Evolutionary conservation across 352 stramenopile species (phyloP), one percentile per base, ranked within the genome.

Genomic region (Phytopythium kandeliae): DNA sequence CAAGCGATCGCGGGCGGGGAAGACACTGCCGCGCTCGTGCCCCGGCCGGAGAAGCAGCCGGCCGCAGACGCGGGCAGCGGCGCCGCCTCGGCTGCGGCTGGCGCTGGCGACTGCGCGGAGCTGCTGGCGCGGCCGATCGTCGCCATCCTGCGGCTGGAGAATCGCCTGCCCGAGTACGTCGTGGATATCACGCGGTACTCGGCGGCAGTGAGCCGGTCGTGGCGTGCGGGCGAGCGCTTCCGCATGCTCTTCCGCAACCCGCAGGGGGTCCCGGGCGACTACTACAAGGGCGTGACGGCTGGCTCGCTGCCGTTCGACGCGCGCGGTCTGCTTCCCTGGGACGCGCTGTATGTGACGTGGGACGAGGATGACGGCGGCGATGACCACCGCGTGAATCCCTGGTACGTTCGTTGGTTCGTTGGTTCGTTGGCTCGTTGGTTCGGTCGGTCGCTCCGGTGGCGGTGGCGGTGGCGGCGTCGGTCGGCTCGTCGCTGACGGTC

Each of bases 341-440:
- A 93, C 60, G 68, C 79, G 9, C 61, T 91, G 34, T 79, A 78
- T 19, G 74, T 93, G 55, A 85, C 81, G 37, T 93, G 82, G 82
- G 79, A 93, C 42, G 78, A 92, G 79, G 79, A 91, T 51, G 83
- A 91, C 43, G 83, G 83, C 28, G 83, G 76, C 21, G 77, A 89
- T 35, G 77, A 91, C 58, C 88, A 76, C 58, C 73, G 80, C 43
- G 86, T 93, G 51, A 93, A 93, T 44, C 83, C 83, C 46, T 93
- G 83, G 83, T 93, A 71, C 54, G 77, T 74, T 41, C 26, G 35
- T 12, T 50, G 19, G 4, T 26, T 8, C 36, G 28, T 26, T 12
- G 3, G 4, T n/a, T n/a, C n/a, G n/a, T n/a, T n/a, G n/a, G n/a
- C n/a, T n/a, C n/a, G n/a, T n/a, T n/a, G n/a, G n/a, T n/a, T n/a